phyloP scores from a whole-genome alignment of 1,284 basidiomycete genomes.

The Melanopsichium pennsylvanicum region DNA sequence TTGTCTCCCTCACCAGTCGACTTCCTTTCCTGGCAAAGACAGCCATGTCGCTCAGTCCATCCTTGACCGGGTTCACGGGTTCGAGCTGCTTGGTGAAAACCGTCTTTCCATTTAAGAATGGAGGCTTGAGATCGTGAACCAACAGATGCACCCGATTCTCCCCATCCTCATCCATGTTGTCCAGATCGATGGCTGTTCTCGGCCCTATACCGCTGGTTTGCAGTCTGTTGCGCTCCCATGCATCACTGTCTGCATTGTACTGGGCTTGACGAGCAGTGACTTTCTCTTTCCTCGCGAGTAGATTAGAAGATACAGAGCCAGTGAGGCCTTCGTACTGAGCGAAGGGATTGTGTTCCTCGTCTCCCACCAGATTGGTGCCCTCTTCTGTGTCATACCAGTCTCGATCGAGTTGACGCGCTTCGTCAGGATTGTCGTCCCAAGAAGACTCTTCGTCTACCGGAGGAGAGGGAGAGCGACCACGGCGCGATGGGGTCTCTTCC shows the following conservation, averaged over 20 bases:
- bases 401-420: conserved; percentile 50
- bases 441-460: conserved; percentile 49
- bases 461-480: conserved; percentile 3
- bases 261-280: conserved; percentile 65
- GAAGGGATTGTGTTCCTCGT: conserved; percentile 90
- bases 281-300: conserved; percentile 46
- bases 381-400: conserved; percentile 64
- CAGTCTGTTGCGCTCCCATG: conserved; percentile 99
- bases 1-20: conserved; percentile 87
- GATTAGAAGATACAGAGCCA: conserved; percentile 37
- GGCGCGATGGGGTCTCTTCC: conserved; percentile 42
- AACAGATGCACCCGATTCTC: conserved; percentile 96
- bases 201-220: conserved; percentile 91
- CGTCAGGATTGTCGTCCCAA: conserved; percentile 61
- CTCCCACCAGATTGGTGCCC: conserved; percentile 70
- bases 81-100: conserved; percentile 97
- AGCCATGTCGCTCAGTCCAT: conserved; percentile 92
- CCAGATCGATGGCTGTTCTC: conserved; percentile 78
- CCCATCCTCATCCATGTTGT: conserved; percentile 80
- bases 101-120: conserved; percentile 94
- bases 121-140: conserved; percentile 95
- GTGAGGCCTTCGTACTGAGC: conserved; percentile 83
- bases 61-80: conserved; percentile 94
- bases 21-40: conserved; percentile 95
- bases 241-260: conserved; percentile 88